These are phyloP conservation scores for Exophiala sp. DNA, from an alignment of 2,329 filamentous ascomycete species.

Conservation along the genomic window DNA sequence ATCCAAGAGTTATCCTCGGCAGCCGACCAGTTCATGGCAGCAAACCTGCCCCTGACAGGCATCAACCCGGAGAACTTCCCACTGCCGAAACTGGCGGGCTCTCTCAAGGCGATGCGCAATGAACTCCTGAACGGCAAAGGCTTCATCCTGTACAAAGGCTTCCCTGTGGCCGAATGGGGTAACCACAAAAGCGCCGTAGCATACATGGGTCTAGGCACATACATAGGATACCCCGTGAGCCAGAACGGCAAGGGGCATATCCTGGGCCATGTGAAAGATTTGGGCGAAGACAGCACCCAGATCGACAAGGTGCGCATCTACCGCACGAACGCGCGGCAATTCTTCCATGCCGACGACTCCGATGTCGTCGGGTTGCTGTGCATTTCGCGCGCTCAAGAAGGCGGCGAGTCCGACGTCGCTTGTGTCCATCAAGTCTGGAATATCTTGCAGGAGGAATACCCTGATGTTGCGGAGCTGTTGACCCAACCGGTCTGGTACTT, in stretches of 20 bases:
- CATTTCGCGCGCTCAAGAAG: constrained; percentile 68
- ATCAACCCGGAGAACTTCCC: constrained; percentile 61
- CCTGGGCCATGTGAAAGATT: constrained; percentile 81
- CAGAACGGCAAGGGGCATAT: constrained; percentile 83
- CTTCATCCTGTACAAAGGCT: constrained; percentile 82
- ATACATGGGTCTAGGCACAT: constrained; percentile 84
- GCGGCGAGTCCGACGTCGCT: constrained; percentile 78
- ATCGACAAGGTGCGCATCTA: constrained; percentile 88
- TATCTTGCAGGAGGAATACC: constrained; percentile 64
- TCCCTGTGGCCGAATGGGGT: constrained; percentile 71
- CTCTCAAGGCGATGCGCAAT: constrained; percentile 52
- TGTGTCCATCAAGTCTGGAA: constrained; percentile 79
- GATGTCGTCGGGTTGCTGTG: constrained; percentile 82
- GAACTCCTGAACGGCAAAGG: constrained; percentile 79
- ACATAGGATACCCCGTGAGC: constrained; percentile 80
- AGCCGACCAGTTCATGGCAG: constrained; percentile 63
- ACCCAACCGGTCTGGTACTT: constrained; percentile 83
- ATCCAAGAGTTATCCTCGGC: constrained; percentile 60
- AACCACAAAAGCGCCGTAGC: constrained; percentile 73
- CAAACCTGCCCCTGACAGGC: constrained; percentile 61
- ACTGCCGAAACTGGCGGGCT: constrained; percentile 51
- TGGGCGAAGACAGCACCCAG: constrained; percentile 72
- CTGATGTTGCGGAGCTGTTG: constrained; percentile 69
- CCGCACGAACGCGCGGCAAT: constrained; percentile 76
- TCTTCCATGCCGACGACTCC: constrained; percentile 77